Base-by-base conservation (phyloP, 495 filamentous ascomycete species). In the Aspergillus taichungensis region DNA sequence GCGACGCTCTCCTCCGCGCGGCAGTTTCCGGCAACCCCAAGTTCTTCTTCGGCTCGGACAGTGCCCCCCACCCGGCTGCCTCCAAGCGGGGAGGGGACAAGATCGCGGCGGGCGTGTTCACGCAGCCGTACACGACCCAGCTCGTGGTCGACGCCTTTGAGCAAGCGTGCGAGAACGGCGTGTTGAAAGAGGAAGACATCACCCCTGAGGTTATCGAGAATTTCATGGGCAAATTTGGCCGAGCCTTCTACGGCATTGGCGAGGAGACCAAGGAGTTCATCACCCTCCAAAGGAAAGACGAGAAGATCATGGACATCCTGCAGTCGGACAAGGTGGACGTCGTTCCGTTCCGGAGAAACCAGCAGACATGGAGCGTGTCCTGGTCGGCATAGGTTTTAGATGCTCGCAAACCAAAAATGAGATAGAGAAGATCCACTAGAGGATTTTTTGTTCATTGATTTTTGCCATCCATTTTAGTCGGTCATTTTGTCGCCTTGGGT, bases 21-120 rank as follows among this genome's bases (percentile, higher is more conserved):
- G 77, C 77, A 6, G 73, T 75, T 6, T 77, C 70, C 24, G 81
- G 85, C 12, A 72, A 83, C 49, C 71, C 78, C 3, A 89, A 88
- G 57, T 94, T 95, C 70, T 94, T 95, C 73, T 78, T 94, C 45
- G 65, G 71, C 51, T 72, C 58, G 29, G 83, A 87, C 57, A 79
- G 75, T 36, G 84, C 84, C 29, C 90, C 91, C 14, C 90, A 96
- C 66, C 81, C 83, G 7, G 75, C 82, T 10, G 59, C 64, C 10
- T 78, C 83, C 40, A 95, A 95, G 71, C 75, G 79, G 45, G 78
- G 74, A 45, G 71, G 63, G 38, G 70, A 71, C 40, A 84, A 76
- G 64, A 64, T 73, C n/a, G 85, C 88, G 5, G 88, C 86, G 5
- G 89, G 91, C 18, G 83, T 91, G 6, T 95, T 94, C 67, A 95